These are phyloP conservation scores for Marasmius tenuissimus DNA, from an alignment of 1,284 basidiomycete genomes.

Conservation along the genomic window DNA sequence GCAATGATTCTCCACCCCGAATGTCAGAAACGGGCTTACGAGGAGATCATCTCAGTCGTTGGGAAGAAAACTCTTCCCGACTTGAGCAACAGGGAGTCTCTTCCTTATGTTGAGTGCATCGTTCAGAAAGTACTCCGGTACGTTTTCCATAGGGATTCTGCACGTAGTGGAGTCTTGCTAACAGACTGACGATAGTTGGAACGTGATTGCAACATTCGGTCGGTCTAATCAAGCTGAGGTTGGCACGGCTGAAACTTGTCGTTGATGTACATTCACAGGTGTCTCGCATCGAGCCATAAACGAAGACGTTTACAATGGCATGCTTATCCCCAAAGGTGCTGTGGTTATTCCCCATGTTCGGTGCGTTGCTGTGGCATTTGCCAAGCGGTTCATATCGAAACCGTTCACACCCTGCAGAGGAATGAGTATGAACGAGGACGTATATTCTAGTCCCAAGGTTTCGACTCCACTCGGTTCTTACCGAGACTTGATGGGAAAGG, in stretches of 20 bases:
- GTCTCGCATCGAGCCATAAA: conserved; percentile 1
- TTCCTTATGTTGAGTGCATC: conserved; percentile 3
- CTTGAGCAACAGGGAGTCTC: conserved; percentile 4
- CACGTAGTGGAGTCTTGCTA: neutral
- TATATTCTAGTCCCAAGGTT: neutral
- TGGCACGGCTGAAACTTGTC: no score
- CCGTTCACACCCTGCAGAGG: neutral
- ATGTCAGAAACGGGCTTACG: neutral
- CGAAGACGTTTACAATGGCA: conserved; percentile 2
- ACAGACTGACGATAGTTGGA: neutral
- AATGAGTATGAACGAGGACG: conserved; percentile 1
- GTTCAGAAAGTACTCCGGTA: neutral
- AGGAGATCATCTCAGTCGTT: neutral
- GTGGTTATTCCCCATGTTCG: neutral
- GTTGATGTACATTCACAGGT: neutral
- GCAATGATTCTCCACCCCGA: conserved; percentile 2
- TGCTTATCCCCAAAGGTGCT: neutral
- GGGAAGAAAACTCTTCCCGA: conserved; percentile 1
- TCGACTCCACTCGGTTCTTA: neutral
- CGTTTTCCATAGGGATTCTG: neutral
- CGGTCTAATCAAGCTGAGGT: neutral
- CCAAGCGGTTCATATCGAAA: neutral
- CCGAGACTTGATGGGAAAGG: neutral
- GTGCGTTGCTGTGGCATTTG: neutral
- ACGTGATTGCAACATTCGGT: no score